Evolutionary conservation across 2,329 filamentous ascomycete genomes (phyloP).

Genomic region (Malbranchea cinnamomea): DNA sequence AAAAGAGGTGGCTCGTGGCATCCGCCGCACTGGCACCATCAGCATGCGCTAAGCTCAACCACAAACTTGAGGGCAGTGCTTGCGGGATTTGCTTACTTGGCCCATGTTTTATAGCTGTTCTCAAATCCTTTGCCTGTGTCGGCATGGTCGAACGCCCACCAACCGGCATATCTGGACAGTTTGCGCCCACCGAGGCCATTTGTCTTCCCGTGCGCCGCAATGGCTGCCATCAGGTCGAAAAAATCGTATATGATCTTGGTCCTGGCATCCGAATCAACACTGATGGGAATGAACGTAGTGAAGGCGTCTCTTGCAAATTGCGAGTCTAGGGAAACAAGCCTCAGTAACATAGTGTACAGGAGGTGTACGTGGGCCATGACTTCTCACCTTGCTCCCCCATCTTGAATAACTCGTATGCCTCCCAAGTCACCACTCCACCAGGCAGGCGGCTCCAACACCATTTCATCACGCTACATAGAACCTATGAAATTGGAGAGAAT

Average conservation of each 20-base stretch:
- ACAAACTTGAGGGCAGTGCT: conserved; percentile 1
- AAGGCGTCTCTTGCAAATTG: conserved; percentile 85
- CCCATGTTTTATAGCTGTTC: conserved; percentile 81
- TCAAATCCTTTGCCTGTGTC: conserved; percentile 87
- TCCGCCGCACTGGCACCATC: conserved; percentile 57
- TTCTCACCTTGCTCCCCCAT: conserved; percentile 70
- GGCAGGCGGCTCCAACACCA: conserved; percentile 96
- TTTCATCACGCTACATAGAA: conserved; percentile 84
- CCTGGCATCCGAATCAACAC: conserved; percentile 72
- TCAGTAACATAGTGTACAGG: conserved; percentile 7
- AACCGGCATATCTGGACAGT: conserved; percentile 84
- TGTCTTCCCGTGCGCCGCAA: conserved; percentile 81
- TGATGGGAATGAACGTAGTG: conserved; percentile 88
- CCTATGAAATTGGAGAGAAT: conserved; percentile 35
- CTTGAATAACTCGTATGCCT: conserved; percentile 90
- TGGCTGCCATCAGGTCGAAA: conserved; percentile 80
- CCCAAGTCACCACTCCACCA: conserved; percentile 89
- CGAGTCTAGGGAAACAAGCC: conserved; percentile 58
- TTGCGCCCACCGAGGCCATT: conserved; percentile 91
- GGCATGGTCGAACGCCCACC: conserved; percentile 94
- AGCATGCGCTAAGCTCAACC: conserved; percentile 4
- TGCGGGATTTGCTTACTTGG: conserved; percentile 42
- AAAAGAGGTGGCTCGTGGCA: conserved; percentile 93
- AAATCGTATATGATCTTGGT: conserved; percentile 89
- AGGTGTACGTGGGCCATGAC: conserved; percentile 11